phyloP scores from a whole-genome alignment of 345 rosid genomes.

The Microcos paniculata region DNA sequence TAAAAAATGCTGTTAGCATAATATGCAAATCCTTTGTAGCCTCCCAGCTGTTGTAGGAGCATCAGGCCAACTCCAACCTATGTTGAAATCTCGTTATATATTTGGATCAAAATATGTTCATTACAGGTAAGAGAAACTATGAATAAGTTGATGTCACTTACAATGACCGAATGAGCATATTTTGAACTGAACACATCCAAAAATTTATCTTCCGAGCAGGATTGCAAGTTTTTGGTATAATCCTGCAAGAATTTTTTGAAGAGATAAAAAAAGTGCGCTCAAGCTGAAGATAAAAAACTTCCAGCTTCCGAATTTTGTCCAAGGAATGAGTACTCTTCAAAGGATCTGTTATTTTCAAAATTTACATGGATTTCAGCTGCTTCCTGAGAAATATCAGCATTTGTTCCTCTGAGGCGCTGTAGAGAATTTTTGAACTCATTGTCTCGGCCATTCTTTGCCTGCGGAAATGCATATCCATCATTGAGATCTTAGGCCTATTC shows the following conservation, averaged over 20 bases:
- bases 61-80: slow-evolving; percentile 17
- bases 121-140: neutral
- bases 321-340: neutral
- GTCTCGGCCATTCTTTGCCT: slow-evolving; percentile 34
- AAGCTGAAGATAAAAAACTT: neutral
- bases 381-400: slow-evolving; percentile 12
- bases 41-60: slow-evolving; percentile 5
- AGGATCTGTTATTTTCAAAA: neutral
- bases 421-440: slow-evolving; percentile 2
- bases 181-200: neutral
- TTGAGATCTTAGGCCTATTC: neutral
- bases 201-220: neutral
- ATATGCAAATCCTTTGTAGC: neutral
- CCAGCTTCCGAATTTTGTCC: neutral
- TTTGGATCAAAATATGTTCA: neutral
- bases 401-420: slow-evolving; percentile 3
- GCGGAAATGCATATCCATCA: neutral
- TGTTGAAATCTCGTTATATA: neutral
- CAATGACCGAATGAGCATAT: neutral
- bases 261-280: neutral
- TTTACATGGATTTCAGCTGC: slow-evolving; percentile 15
- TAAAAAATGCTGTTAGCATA: slow-evolving; percentile 10
- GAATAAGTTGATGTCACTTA: neutral
- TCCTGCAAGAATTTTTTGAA: neutral
- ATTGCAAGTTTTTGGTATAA: neutral